Conservation (phyloP, 2,329 filamentous ascomycete species). For the Escovopsis weberi region DNA sequence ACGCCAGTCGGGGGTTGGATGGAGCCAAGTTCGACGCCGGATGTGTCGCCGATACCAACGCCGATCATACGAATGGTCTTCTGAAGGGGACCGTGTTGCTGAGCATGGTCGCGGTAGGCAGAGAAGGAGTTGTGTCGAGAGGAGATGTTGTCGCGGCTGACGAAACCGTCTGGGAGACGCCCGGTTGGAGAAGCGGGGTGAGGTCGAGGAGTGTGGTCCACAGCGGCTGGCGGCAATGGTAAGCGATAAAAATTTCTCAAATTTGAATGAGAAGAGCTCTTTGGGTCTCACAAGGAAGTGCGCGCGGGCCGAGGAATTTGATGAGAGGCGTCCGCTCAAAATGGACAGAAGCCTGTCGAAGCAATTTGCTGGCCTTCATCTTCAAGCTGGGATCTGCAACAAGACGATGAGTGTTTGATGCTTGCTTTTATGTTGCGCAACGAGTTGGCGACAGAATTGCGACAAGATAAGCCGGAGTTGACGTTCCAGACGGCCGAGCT, state of each 20-base stretch:
- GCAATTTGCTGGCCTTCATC: slow-evolving; percentile 42
- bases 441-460: too few species aligned
- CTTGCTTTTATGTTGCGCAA: too few species aligned
- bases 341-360: slow-evolving; percentile 44
- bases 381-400: too few species aligned
- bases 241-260: background rate
- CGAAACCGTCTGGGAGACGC: slow-evolving; percentile 43
- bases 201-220: slow-evolving; percentile 60
- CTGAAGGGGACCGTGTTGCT: slow-evolving; percentile 63
- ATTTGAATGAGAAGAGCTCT: background rate
- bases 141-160: slow-evolving; percentile 17
- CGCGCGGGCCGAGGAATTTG: slow-evolving; percentile 45
- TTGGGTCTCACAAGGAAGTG: slow-evolving; percentile 33
- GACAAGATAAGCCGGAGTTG: too few species aligned
- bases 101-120: slow-evolving; percentile 61
- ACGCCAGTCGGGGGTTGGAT: slow-evolving; percentile 57
- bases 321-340: slow-evolving; percentile 48
- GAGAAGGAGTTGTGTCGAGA: slow-evolving; percentile 49
- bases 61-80: slow-evolving; percentile 32
- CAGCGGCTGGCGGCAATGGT: slow-evolving; percentile 33
- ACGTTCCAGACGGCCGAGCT: too few species aligned
- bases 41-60: slow-evolving; percentile 40
- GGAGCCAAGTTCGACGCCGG: slow-evolving; percentile 59
- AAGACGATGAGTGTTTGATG: too few species aligned
- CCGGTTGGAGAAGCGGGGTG: slow-evolving; percentile 58